Conservation (phyloP, 257 asterid species). For the Salvia miltiorrhiza region DNA sequence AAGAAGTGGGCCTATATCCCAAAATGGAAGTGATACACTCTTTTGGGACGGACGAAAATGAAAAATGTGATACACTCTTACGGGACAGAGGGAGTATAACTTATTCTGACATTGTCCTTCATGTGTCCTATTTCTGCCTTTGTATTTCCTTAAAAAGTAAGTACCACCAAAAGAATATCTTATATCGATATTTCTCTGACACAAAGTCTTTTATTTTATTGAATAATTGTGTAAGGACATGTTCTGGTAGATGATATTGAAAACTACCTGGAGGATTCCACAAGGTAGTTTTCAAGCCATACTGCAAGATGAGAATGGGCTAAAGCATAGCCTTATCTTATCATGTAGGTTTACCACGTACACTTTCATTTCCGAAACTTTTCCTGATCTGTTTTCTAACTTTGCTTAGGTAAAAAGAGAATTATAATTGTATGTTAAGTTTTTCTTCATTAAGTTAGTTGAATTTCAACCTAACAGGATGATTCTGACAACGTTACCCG, state of each 20-base stretch:
- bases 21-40: no score
- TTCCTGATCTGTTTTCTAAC: neutral
- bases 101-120: no score
- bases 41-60: no score
- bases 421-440: neutral
- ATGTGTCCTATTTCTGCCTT: neutral
- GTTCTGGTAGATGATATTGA: neutral
- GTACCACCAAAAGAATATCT: neutral
- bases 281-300: no score
- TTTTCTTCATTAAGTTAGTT: slow-evolving; percentile 8
- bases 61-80: no score
- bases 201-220: neutral
- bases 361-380: neutral
- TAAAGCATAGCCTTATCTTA: neutral
- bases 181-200: neutral
- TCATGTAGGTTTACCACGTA: neutral
- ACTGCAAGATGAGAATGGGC: neutral
- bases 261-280: neutral
- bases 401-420: neutral
- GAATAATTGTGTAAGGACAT: neutral
- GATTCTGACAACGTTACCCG: slow-evolving; percentile 71
- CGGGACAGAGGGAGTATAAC: no score
- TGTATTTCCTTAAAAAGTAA: neutral
- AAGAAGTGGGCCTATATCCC: no score
- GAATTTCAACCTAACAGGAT: slow-evolving; percentile 53